A percentile compares a stretch with the other conserved stretches of the same genome.
Evolutionary conservation across 2,329 filamentous ascomycete species (phyloP).

Genomic region (Orbilia javanica): DNA sequence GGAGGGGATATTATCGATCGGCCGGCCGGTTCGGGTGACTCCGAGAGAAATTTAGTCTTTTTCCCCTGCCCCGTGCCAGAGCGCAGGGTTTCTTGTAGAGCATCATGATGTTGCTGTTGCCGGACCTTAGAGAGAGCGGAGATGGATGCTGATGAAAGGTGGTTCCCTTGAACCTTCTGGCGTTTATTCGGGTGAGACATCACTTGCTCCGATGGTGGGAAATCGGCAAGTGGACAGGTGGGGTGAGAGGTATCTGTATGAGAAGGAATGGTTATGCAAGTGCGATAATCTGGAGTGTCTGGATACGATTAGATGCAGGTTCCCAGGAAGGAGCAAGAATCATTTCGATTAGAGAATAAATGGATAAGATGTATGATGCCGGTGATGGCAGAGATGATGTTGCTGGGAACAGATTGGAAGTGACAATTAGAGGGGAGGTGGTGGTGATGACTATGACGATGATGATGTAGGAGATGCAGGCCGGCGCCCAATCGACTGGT

Average conservation of each 20-base stretch:
- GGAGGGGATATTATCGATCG: background rate
- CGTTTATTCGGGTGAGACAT: conserved; percentile 51
- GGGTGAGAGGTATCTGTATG: background rate
- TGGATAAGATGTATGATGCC: background rate
- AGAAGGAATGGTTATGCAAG: conserved; percentile 21
- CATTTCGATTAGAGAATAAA: conserved; percentile 35
- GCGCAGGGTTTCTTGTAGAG: conserved; percentile 39
- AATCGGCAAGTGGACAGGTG: background rate
- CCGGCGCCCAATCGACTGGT: background rate
- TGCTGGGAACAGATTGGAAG: background rate
- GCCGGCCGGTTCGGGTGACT: conserved; percentile 44
- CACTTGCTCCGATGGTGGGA: background rate
- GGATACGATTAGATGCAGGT: background rate
- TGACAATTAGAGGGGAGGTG: background rate
- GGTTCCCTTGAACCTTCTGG: conserved; percentile 21
- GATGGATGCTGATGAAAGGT: conserved; percentile 8
- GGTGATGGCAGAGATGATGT: background rate
- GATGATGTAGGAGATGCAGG: conserved; percentile 20
- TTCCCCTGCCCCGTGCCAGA: conserved; percentile 43
- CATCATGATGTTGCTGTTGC: conserved; percentile 28
- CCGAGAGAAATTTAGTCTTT: conserved; percentile 32
- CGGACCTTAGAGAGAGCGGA: conserved; percentile 39
- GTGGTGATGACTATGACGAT: background rate
- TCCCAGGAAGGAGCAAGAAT: conserved; percentile 6
- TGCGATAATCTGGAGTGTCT: background rate